Conservation (phyloP, 768 basidiomycete species). For the Obba rivulosa region DNA sequence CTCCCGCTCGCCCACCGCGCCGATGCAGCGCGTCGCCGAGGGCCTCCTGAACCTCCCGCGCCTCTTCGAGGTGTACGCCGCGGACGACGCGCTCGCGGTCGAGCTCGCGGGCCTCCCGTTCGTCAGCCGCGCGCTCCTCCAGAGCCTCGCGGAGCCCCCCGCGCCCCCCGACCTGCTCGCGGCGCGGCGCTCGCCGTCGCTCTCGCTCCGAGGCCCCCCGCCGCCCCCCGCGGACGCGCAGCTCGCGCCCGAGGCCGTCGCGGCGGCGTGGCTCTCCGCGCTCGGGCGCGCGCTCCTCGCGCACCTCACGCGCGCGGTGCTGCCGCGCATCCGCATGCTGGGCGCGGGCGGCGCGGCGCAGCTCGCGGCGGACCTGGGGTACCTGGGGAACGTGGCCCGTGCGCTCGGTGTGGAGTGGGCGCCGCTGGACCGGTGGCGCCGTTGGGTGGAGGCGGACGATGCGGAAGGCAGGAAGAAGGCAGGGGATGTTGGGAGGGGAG, state of each 20-base stretch:
- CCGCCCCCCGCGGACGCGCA: conserved; percentile 4
- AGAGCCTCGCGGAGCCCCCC: conserved; percentile 38
- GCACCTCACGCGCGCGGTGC: conserved; percentile 61
- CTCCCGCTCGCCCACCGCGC: conserved; percentile 87
- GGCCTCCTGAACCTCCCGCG: conserved; percentile 91
- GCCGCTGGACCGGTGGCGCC: conserved; percentile 77
- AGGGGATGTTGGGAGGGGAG: conserved; percentile 9
- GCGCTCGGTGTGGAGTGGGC: conserved; percentile 87
- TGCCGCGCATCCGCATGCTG: conserved; percentile 68
- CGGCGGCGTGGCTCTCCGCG: conserved; percentile 88
- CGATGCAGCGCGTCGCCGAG: conserved; percentile 84
- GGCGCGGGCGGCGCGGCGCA: conserved; percentile 72
- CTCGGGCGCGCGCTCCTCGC: conserved; percentile 77
- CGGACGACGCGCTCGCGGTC: conserved; percentile 86
- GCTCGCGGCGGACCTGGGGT: conserved; percentile 80
- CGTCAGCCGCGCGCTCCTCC: conserved; percentile 51
- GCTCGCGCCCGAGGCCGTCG: conserved; percentile 73
- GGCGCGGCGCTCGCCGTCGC: conserved; percentile 30
- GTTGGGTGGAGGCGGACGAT: conserved; percentile 59
- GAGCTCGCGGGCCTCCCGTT: conserved; percentile 79
- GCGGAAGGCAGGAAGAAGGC: conserved; percentile 26
- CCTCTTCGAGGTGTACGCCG: conserved; percentile 90
- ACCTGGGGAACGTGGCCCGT: conserved; percentile 84
- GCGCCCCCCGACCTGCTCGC: conserved; percentile 3
- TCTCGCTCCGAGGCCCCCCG: conserved; percentile 17